These are phyloP conservation scores for Pseudogymnoascus verrucosus DNA, from an alignment of 2,329 filamentous ascomycete genomes.

Conservation along the genomic window DNA sequence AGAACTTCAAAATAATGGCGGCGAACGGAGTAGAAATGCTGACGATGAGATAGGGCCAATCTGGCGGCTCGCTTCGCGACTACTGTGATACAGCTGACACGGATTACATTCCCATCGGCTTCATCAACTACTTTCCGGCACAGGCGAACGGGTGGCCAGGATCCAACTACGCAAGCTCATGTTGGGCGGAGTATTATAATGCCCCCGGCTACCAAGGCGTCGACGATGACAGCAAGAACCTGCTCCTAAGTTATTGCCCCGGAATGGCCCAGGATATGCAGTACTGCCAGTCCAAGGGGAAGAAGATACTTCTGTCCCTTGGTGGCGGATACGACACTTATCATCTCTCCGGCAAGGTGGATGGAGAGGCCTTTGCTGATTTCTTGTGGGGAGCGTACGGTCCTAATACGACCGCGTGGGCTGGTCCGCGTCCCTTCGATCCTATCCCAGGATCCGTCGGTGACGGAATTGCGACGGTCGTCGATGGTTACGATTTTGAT, in stretches of 20 bases:
- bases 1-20: neutral
- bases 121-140: slow-evolving; percentile 34
- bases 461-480: slow-evolving; percentile 17
- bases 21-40: neutral
- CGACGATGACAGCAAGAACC: slow-evolving; percentile 26
- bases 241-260: slow-evolving; percentile 30
- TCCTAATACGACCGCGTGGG: slow-evolving; percentile 28
- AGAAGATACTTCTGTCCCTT: slow-evolving; percentile 36
- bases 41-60: neutral
- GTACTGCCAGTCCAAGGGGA: slow-evolving; percentile 32
- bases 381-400: slow-evolving; percentile 36
- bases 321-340: slow-evolving; percentile 27
- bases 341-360: slow-evolving; percentile 30
- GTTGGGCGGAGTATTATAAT: slow-evolving; percentile 27
- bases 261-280: slow-evolving; percentile 31
- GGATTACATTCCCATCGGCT: slow-evolving; percentile 37
- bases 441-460: slow-evolving; percentile 9
- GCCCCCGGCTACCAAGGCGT: slow-evolving; percentile 29
- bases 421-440: slow-evolving; percentile 22
- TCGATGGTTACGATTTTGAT: slow-evolving; percentile 30
- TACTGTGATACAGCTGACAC: slow-evolving; percentile 34
- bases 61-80: neutral
- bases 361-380: slow-evolving; percentile 30
- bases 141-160: slow-evolving; percentile 35
- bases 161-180: slow-evolving; percentile 36